Evolutionary conservation across 2,329 filamentous ascomycete species (phyloP).

Genomic region (Fusarium kyushuense): DNA sequence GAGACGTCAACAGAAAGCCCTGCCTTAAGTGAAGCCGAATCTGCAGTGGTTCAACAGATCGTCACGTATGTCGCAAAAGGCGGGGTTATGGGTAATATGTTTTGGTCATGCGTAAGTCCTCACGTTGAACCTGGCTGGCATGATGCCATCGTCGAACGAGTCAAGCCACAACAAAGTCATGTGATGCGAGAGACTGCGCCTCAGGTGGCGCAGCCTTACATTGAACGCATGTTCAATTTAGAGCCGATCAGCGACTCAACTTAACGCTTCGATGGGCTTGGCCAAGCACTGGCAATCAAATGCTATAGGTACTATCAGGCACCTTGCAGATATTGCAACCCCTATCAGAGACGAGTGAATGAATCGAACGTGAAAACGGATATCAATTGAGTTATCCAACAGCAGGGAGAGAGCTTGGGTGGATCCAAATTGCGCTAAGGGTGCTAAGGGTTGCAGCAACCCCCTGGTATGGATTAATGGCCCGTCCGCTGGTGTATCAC

Average conservation of each 20-base stretch:
- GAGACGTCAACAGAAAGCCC: conserved; percentile 29
- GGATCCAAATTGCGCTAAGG: conserved; percentile 34
- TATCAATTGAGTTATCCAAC: conserved; percentile 19
- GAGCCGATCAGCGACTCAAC: background rate
- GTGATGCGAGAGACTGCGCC: conserved; percentile 39
- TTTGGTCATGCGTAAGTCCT: conserved; percentile 27
- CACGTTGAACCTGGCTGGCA: conserved; percentile 20
- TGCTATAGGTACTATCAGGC: background rate
- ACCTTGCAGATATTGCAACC: background rate
- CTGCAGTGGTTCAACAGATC: background rate
- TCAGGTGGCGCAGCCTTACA: conserved; percentile 27
- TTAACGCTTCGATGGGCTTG: background rate
- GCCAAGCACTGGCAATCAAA: background rate
- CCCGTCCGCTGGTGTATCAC: conserved; percentile 34
- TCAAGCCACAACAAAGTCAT: conserved; percentile 41
- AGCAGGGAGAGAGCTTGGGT: conserved; percentile 47
- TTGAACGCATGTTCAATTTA: background rate
- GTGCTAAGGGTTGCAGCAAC: conserved; percentile 32
- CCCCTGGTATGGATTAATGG: conserved; percentile 37
- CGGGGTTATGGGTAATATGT: conserved; percentile 18
- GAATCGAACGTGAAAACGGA: conserved; percentile 11
- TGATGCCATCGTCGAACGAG: conserved; percentile 48
- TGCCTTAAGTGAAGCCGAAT: conserved; percentile 1
- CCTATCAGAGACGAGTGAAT: background rate
- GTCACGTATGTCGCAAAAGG: conserved; percentile 14